phyloP scores from a whole-genome alignment of 768 basidiomycete genomes.

The Pleurotus platypus region DNA sequence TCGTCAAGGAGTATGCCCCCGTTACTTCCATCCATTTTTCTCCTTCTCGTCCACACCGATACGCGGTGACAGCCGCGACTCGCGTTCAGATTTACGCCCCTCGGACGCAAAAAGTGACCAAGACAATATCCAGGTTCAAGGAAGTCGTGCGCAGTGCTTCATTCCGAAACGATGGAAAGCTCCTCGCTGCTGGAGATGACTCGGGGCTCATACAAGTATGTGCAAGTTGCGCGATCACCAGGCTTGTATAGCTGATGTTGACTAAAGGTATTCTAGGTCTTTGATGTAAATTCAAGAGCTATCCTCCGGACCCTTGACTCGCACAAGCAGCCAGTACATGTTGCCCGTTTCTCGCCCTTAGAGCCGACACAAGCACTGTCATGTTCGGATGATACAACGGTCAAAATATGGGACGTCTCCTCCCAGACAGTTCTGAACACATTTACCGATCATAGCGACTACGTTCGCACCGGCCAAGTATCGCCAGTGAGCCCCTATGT shows the following conservation, averaged over 20 bases:
- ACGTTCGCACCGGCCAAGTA: constrained; percentile 91
- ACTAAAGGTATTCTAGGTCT: constrained; percentile 49
- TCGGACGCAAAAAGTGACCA: constrained; percentile 92
- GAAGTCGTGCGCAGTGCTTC: constrained; percentile 88
- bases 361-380: constrained; percentile 84
- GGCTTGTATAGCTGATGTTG: background rate
- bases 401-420: constrained; percentile 92
- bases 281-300: constrained; percentile 91
- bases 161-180: constrained; percentile 90
- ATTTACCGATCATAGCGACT: constrained; percentile 88
- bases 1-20: constrained; percentile 95
- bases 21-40: constrained; percentile 95
- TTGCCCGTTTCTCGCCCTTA: constrained; percentile 85
- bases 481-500: constrained; percentile 80
- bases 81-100: constrained; percentile 95
- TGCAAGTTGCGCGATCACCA: background rate
- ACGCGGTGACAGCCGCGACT: constrained; percentile 93
- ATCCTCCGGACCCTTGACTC: constrained; percentile 89
- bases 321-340: constrained; percentile 96
- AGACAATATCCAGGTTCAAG: constrained; percentile 96
- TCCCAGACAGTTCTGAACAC: constrained; percentile 77
- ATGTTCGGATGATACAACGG: constrained; percentile 94
- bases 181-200: constrained; percentile 94
- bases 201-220: constrained; percentile 80
- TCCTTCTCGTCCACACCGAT: constrained; percentile 82